phyloP scores from a whole-genome alignment of 257 asterid genomes.

The Nicotiana sylvestris region DNA sequence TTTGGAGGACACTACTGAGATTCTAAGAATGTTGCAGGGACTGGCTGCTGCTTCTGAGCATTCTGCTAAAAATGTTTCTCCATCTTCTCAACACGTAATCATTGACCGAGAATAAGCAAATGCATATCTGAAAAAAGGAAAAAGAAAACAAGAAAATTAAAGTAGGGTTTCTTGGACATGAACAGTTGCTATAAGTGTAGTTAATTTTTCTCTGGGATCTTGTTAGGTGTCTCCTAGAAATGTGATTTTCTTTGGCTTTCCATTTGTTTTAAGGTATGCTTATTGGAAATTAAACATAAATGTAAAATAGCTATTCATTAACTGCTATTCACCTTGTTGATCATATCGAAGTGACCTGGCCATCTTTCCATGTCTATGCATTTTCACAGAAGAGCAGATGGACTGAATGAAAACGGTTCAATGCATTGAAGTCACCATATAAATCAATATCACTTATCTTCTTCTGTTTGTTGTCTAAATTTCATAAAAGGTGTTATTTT shows the following conservation, averaged over 20 bases:
- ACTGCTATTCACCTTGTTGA: neutral
- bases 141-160: neutral
- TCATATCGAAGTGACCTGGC: neutral
- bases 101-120: conserved; percentile 28
- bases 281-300: neutral
- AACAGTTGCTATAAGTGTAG: neutral
- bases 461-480: too few species aligned
- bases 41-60: conserved; percentile 66
- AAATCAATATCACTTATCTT: too few species aligned
- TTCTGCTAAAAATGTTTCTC: conserved; percentile 28
- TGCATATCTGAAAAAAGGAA: neutral
- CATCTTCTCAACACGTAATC: conserved; percentile 23
- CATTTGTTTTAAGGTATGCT: neutral
- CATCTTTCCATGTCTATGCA: too few species aligned
- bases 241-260: neutral
- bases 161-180: neutral
- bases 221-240: neutral
- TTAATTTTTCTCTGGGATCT: neutral
- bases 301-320: neutral
- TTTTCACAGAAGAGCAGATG: too few species aligned
- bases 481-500: too few species aligned
- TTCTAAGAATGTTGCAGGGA: conserved; percentile 74
- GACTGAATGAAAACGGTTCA: too few species aligned
- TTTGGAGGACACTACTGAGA: conserved; percentile 63
- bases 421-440: too few species aligned